Evolutionary conservation across 805 yeast genomes (phyloP), one percentile per base, ranked within the genome.

Genomic region (Zygosaccharomyces kombuchaensis): DNA sequence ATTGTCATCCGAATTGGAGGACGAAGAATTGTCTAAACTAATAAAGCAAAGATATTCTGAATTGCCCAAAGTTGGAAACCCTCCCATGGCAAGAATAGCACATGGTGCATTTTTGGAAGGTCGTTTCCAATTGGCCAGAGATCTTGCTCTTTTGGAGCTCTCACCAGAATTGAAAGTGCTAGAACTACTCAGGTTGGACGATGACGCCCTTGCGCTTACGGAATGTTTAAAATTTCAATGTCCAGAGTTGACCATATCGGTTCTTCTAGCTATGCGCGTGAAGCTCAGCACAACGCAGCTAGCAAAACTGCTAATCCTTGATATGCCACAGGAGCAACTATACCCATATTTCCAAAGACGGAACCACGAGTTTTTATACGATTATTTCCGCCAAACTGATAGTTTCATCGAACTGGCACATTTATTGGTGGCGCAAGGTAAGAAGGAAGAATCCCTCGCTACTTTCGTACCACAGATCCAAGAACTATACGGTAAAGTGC

Each of bases 101-200:
- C 46, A 56, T 19, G 41, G 50, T 21, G 65, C 67, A 7, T 61
- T 52, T 42, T 35, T 49, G 2, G 97, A 91, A 63, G 98, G 98
- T 1, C 71, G 98, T 22, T 62, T 75, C 9, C 70, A 73, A 19
- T 66, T 93, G 17, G 83, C 96, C 30, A 78, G 82, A 44, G 69
- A 75, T 36, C 63, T 93, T n/a, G 72, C 86, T 9, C 75, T 80
- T 40, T 65, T 80, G 47, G 98, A 93, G 58, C 82, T 55, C 1
- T 57, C 68, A 10, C 74, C 84, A 0, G 68, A 72, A 6, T 74
- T 77, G 46, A 85, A 84, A 51, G 76, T 88, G 1, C 76, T 80
- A 9, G 70, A 83, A 40, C 71, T 87, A 30, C 61, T 88, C 19
- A 80, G 77, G 17, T 81, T 87, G 73, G 88, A 85, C 36, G 89